Base-by-base conservation (phyloP, 2,329 filamentous ascomycete species). In the Chrysosphaeria jannelii region DNA sequence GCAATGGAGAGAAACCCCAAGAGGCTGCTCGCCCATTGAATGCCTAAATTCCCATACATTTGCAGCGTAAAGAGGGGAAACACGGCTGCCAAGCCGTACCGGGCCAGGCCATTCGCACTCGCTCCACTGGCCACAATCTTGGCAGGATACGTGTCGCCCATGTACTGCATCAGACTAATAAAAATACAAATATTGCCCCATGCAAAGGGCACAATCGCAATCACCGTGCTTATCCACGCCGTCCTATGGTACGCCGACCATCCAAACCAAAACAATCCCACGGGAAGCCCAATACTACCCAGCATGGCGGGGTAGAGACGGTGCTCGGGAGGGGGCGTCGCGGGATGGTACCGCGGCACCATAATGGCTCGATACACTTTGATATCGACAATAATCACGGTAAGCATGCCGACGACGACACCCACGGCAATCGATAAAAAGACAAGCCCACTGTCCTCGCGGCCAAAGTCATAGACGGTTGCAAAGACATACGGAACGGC, bases 31-130 rank as follows among this genome's bases (percentile, higher is more conserved):
- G 50, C 51, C 51, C 51, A 55, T 10, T 35, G 33, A 4, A 51
- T 46, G 0, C 49, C 48, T 8, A 56, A 33, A 3, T 33, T 38
- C 5, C 38, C 26, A 20, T 50, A 54, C 46, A 54, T 57, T 28
- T 61, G 56, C 1, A 66, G 39, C 0, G 57, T 54, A 30, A 67
- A 68, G 0, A 68, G 36, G 0, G 62, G 62, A 25, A 68, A 67
- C 0, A 46, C 51, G 1, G 50, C 54, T 0, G 53, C 56, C 6
- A 65, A 44, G 0, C 38, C 37, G 29, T 65, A 68, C 13, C 62
- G 40, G 2, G 54, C 42, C 8, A 68, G 40, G 2, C 53, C 51
- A 29, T 65, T 67, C 2, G 63, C 62, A 5, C 54, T 58, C 23
- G 56, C 42, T 0, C 58, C 58, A 27, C 53, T 62, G 1, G 62